Evolutionary conservation across 1,284 basidiomycete genomes (phyloP), one percentile per base, ranked within the genome.

Genomic region (Gymnopus androsaceus): DNA sequence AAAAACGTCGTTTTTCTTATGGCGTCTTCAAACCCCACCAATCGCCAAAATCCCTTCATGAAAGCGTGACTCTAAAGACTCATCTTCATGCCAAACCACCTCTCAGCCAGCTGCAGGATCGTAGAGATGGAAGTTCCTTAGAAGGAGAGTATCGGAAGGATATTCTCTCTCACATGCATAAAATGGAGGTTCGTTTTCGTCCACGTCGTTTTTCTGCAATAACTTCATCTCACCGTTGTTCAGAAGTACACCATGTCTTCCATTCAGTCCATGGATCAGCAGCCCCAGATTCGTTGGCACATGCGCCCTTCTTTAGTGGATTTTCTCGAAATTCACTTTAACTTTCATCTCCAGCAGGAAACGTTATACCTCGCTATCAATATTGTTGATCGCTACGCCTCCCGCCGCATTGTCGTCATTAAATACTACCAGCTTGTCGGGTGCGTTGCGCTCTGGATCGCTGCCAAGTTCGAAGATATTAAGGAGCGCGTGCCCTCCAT

Each of bases 251-350:
- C 95, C 36, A 88, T 94, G 80, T 90, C 92, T 23, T 94, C 89
- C 11, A 85, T 90, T 47, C 85, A 95, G 62, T 92, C 95, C 51
- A 99, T 99, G 92, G 96, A 98, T 71, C 92, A 95, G 73, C 97
- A 99, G 71, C 96, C 97, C 25, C 96, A 98, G 75, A 92, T 98
- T 65, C 83, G 87, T 66, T 95, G 94, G 93, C 88, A 92, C 74
- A 99, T 99, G 97, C 92, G 97, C n/a, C 94, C 95, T 25, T 97
- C 93, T 78, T 86, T 99, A 41, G 94, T 99, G 67, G 97, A 99
- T 73, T 99, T 99, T 73, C 84, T 99, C 70, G 97, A 99, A 75
- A 93, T 99, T 63, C 97, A 99, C 75, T 94, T 96, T 69, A 93
- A 92, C 61, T 95, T 98, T 78, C 86, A 94, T 44, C 85, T 99